A percentile compares a stretch with the other conserved stretches of the same genome.
These are phyloP conservation scores for Suhomyces coccinellae DNA, from an alignment of 1,139 yeast genomes.

Conservation along the genomic window DNA sequence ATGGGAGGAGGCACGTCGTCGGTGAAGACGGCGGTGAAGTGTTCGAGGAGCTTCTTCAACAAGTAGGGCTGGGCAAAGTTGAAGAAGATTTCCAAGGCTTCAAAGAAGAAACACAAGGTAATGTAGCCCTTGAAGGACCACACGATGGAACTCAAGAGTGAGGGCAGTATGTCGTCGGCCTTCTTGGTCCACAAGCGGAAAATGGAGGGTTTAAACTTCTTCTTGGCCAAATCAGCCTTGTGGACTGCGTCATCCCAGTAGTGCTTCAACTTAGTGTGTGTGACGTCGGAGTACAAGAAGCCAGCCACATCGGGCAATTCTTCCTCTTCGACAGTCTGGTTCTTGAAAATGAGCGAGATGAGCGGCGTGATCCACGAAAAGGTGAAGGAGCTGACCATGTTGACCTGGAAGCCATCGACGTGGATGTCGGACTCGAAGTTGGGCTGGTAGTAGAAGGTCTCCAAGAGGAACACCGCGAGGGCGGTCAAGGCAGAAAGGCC, in stretches of 20 bases:
- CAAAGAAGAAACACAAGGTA: slow-evolving; percentile 10
- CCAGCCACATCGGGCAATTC: slow-evolving; percentile 21
- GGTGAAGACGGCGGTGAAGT: slow-evolving; percentile 15
- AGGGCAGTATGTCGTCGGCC: slow-evolving; percentile 17
- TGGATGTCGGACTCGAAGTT: slow-evolving; percentile 17
- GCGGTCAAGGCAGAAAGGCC: slow-evolving; percentile 14
- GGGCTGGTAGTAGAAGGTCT: slow-evolving; percentile 19
- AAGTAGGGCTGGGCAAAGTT: slow-evolving; percentile 25
- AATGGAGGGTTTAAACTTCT: slow-evolving; percentile 6
- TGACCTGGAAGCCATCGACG: slow-evolving; percentile 15
- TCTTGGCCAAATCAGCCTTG: slow-evolving; percentile 1
- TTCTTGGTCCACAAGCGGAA: slow-evolving; percentile 5
- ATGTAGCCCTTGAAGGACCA: slow-evolving; percentile 15
- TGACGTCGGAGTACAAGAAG: slow-evolving; percentile 11
- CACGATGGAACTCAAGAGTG: slow-evolving; percentile 20
- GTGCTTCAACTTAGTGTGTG: slow-evolving; percentile 7
- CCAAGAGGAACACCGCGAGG: slow-evolving; percentile 15
- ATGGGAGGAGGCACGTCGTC: slow-evolving; percentile 21
- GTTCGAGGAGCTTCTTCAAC: slow-evolving; percentile 24
- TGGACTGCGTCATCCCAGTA: slow-evolving; percentile 12
- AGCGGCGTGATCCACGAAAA: slow-evolving; percentile 29
- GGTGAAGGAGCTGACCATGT: slow-evolving; percentile 24
- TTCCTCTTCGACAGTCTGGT: slow-evolving; percentile 22
- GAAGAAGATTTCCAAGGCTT: slow-evolving; percentile 16
- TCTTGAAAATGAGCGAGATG: slow-evolving; percentile 23